A percentile compares a stretch with the other conserved stretches of the same genome.
These are phyloP conservation scores for Globisporangium megalacanthum DNA, from an alignment of 352 stramenopile genomes.

Conservation along the genomic window DNA sequence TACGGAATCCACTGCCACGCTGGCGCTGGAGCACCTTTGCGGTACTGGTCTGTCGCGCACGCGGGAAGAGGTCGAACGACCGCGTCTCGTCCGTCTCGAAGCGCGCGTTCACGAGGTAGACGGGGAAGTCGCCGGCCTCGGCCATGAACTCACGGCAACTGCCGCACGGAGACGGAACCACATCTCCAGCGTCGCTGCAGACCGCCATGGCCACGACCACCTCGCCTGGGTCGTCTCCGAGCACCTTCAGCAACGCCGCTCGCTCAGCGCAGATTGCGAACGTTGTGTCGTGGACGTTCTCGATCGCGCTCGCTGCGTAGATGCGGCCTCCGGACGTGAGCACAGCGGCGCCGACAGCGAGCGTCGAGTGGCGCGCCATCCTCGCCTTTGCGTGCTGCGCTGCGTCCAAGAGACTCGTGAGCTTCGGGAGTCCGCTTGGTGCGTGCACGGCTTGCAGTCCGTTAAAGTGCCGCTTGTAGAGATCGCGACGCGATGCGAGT, in stretches of 20 bases:
- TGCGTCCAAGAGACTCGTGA: conserved; percentile 50
- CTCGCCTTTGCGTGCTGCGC: conserved; percentile 25
- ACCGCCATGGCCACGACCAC: conserved; percentile 46
- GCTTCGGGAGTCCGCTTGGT: conserved; percentile 24
- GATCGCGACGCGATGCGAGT: conserved; percentile 26
- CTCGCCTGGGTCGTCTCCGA: conserved; percentile 16
- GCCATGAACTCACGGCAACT: conserved; percentile 64
- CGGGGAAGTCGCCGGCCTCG: conserved; percentile 62
- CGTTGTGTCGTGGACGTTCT: conserved; percentile 30
- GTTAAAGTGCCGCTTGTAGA: conserved; percentile 50
- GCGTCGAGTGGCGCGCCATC: conserved; percentile 19
- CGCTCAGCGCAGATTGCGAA: conserved; percentile 53
- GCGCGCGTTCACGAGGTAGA: conserved; percentile 57
- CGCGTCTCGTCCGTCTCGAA: conserved; percentile 45
- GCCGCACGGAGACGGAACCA: conserved; percentile 61
- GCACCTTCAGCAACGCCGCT: conserved; percentile 43
- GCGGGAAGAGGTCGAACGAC: conserved; percentile 57
- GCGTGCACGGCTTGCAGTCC: conserved; percentile 27
- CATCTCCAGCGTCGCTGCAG: conserved; percentile 37
- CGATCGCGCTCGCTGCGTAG: conserved; percentile 29
- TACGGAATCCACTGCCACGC: too few relatives aligned
- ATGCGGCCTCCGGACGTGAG: conserved; percentile 44
- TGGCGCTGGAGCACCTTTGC: conserved; percentile 15
- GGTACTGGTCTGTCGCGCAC: conserved; percentile 23
- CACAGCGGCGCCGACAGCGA: conserved; percentile 45